These are phyloP conservation scores for Larix kaempferi DNA, from an alignment of 75 land plant species.

Conservation along the genomic window DNA sequence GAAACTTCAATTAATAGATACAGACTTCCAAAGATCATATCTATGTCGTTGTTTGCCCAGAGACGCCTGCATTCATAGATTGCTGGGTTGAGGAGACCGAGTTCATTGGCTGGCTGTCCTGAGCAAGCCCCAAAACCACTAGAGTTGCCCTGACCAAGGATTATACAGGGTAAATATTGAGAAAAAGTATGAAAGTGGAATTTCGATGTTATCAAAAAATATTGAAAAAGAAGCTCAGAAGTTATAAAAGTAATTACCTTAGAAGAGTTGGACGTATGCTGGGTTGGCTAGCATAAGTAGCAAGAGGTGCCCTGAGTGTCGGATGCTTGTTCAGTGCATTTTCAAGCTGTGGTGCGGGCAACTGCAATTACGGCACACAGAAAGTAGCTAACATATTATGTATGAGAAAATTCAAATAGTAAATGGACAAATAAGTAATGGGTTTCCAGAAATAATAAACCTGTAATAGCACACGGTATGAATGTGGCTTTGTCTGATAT, in stretches of 20 bases:
- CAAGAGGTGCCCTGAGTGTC: slow-evolving; percentile 57
- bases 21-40: too few species aligned
- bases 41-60: too few species aligned
- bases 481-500: slow-evolving; percentile 89
- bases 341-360: slow-evolving; percentile 94
- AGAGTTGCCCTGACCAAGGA: slow-evolving; percentile 49
- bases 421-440: background rate
- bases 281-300: slow-evolving; percentile 76
- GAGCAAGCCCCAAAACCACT: slow-evolving; percentile 52
- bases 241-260: slow-evolving; percentile 47
- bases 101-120: slow-evolving; percentile 26
- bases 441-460: slow-evolving; percentile 24
- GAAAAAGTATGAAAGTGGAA: background rate
- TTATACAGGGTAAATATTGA: background rate
- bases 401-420: background rate
- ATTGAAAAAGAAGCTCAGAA: background rate
- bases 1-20: too few species aligned
- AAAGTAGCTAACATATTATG: background rate
- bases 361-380: slow-evolving; percentile 40
- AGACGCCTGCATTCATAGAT: background rate
- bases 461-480: slow-evolving; percentile 84
- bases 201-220: background rate
- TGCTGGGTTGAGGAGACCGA: background rate
- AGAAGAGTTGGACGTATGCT: slow-evolving; percentile 53
- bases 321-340: slow-evolving; percentile 74